These are phyloP conservation scores for Phialemoniopsis sp. DNA, from an alignment of 2,329 filamentous ascomycete genomes.

Conservation along the genomic window DNA sequence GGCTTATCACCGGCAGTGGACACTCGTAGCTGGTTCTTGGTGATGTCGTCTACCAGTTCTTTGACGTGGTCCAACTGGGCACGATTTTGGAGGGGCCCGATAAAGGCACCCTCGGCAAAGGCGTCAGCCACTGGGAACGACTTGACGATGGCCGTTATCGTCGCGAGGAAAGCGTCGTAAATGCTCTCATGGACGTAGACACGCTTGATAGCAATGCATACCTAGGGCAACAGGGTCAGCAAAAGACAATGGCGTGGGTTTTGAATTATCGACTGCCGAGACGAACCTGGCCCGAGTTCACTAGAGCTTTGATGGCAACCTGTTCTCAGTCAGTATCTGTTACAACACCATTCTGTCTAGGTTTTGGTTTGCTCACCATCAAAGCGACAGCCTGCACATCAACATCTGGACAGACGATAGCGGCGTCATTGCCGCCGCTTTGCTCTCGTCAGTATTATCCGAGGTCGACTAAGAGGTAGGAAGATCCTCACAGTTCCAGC, in stretches of 20 bases:
- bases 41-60: slow-evolving; percentile 41
- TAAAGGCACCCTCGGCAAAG: slow-evolving; percentile 30
- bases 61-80: slow-evolving; percentile 55
- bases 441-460: slow-evolving; percentile 17
- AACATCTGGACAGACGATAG: slow-evolving; percentile 37
- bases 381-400: slow-evolving; percentile 31
- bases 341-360: too few relatives aligned
- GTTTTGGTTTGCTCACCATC: slow-evolving; percentile 6
- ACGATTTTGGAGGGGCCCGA: slow-evolving; percentile 54
- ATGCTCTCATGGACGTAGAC: slow-evolving; percentile 48
- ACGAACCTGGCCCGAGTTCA: slow-evolving; percentile 41
- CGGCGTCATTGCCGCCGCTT: slow-evolving; percentile 21
- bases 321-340: too few relatives aligned
- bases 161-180: slow-evolving; percentile 32
- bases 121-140: slow-evolving; percentile 36
- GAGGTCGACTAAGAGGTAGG: too few relatives aligned
- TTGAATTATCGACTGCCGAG: background rate
- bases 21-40: slow-evolving; percentile 39
- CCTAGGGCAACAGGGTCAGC: slow-evolving; percentile 18
- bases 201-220: slow-evolving; percentile 45
- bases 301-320: slow-evolving; percentile 24
- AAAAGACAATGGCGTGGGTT: too few relatives aligned
- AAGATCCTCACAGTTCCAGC: slow-evolving; percentile 42
- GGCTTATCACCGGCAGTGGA: slow-evolving; percentile 35
- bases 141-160: slow-evolving; percentile 35